Evolutionary conservation across 148 eudicot species (phyloP), one percentile per base, ranked within the genome.

Genomic region (Rhododendron griersonianum): DNA sequence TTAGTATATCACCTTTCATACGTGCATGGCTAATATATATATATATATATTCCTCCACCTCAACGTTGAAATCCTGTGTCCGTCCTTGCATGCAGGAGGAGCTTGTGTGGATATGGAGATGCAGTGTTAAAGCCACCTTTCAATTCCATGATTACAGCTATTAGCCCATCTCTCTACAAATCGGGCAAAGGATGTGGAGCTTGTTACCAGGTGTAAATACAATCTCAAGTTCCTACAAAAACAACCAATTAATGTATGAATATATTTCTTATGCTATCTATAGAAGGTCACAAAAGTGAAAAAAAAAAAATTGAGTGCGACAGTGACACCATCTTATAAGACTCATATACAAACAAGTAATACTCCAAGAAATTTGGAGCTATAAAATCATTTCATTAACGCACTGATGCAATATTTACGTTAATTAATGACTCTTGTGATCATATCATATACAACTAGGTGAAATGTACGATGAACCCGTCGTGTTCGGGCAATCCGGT

Each of bases 151-250:
- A 85, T 89, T 30, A 88, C 91, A 35, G 89, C 90, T 33, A 84
- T 88, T 2, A 87, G 91, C n/a, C 93, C 91, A 35, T 89, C 93
- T 7, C 90, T 91, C 7, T 91, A 89, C 77, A 80, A 87, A 23
- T 80, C 88, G 0, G 90, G 93, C 81, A 87, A 84, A 61, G 93
- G 87, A 87, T 89, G 91, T 88, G 91, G 93, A 84, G 93, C 91
- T 87, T 91, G 93, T 84, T 90, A 87, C 84, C 71, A 59, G 92
- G 90, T 88, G 79, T 30, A 14, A 55, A 14, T 61, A 61, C n/a
- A 30, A 28, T 16, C 82, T 53, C 51, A 80, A n/a, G 28, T 48
- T 39, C 71, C 71, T 19, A 59, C 4, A 55, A 14, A 55, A 5
- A 1, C 61, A 55, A 15, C 5, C 0, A 16, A 55, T 3, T 19